Evolutionary conservation across 2,329 filamentous ascomycete genomes (phyloP), one percentile per base, ranked within the genome.

Genomic region (Clathrospora elynae): DNA sequence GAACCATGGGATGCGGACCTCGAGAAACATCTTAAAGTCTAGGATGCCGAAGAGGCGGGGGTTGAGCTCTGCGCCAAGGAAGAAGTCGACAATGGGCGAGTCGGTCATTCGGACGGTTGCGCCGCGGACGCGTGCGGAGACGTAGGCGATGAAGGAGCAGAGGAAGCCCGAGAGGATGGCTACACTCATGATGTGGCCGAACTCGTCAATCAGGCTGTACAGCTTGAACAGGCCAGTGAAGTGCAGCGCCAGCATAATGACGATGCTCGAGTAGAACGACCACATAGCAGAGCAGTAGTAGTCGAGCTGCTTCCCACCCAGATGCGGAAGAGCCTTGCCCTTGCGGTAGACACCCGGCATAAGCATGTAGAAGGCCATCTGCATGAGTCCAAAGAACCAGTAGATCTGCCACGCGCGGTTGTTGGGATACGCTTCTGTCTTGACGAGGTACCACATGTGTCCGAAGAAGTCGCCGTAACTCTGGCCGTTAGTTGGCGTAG

Each of bases 11-110:
- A 96, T 81, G 57, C 90, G 86, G 49, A 96, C 90, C 70, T 96
- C 90, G 64, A 90, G 93, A 75, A 96, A 96, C 89, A 95, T 93
- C 75, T 95, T 95, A 75, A 93, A 89, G 72, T 95, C 89, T 35
- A 95, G 74, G 57, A 89, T 85, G 42, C 85, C 86, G 65, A 90
- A 92, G 78, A 96, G 82, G 55, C 89, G 81, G 4, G 89, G 89
- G 74, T 95, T 93, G 41, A 95, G 78, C 74, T 95, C 89, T 9
- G 87, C 86, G 39, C 89, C 89, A 83, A 93, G 90, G 77, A 93
- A 95, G 73, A 93, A 93, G 74, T 95, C 89, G 70, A 93, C 92
- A 61, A 93, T 74, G 31, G 79, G 81, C 59, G 84, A 80, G 25
- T 88, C 88, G 5, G 90, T 95, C 90, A 97, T 96, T 52, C 92